Base-by-base conservation (phyloP, 257 asterid species). In the Solanum peruvianum region DNA sequence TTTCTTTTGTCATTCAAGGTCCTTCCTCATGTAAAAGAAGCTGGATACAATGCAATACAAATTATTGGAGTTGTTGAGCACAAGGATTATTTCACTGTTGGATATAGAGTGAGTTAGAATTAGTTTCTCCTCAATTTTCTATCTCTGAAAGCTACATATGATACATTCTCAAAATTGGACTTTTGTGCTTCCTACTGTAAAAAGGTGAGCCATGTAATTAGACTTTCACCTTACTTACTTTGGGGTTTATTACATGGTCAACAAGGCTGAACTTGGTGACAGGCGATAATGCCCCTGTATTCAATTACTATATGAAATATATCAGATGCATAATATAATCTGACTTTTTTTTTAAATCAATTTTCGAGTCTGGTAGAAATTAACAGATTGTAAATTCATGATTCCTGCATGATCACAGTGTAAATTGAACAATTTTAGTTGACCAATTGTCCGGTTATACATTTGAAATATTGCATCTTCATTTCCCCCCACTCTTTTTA, bases 41-140 rank as follows among this genome's bases (percentile, higher is more conserved):
- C 99, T 82, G 98, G 99, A 85, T 97, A 97, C 94, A 97, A 97
- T 90, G 97, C 94, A 42, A 92, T 97, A 87, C 99, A 95, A 85
- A 89, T 97, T 88, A 93, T 97, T 92, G 99, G 98, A 90, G 90
- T 95, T 86, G 92, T 93, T 84, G 99, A 97, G 93, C 99, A 97
- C 93, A 97, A 94, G 90, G 99, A 97, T 89, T 97, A 97, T 91
- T 97, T 91, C 87, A 91, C 97, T 67, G 95, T 92, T 89, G 99
- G 99, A 52, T 97, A 94, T 91, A 93, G 92, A 89, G 99, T 95
- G 90, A 91, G 99, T 92, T 71, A 82, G 58, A 67, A n/a, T 62
- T 90, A 71, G 35, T 37, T 47, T 37, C 83, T 47, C 80, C 35
- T 33, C 64, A 41, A 71, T 64, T 70, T 83, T 49, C 25, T 80